Conservation (phyloP, 1,284 basidiomycete genomes). For the Bjerkandera adusta region DNA sequence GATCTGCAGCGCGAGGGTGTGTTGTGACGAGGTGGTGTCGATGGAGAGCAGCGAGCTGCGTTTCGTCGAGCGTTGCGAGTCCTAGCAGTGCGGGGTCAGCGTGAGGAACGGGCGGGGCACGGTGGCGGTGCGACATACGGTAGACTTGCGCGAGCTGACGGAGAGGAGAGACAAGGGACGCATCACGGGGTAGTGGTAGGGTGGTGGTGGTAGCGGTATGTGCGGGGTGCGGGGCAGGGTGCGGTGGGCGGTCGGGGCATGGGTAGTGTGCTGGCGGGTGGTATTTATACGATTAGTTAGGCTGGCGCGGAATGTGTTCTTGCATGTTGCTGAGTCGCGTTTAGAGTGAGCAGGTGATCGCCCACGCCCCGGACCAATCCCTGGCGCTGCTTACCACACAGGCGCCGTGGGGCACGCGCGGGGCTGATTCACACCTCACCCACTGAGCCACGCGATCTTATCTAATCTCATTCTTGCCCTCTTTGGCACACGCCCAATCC, state of each 20-base stretch:
- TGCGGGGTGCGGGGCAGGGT: too few species aligned
- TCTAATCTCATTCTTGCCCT: too few species aligned
- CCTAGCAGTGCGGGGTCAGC: not conserved
- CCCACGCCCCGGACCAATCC: too few species aligned
- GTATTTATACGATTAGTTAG: not conserved
- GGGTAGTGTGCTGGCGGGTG: not conserved
- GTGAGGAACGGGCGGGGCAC: not conserved
- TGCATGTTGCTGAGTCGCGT: too few species aligned
- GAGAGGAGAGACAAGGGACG: slow-evolving; percentile 8
- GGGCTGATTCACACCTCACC: too few species aligned
- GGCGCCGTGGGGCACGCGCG: too few species aligned
- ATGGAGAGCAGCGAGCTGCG: slow-evolving; percentile 8
- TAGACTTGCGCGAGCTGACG: not conserved
- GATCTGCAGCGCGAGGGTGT: not conserved
- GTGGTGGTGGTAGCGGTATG: too few species aligned
- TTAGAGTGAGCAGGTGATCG: too few species aligned
- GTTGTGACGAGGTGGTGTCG: not conserved
- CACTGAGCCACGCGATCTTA: too few species aligned
- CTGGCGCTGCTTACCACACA: too few species aligned
- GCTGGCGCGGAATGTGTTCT: not conserved
- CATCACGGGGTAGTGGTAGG: too few species aligned
- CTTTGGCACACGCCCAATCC: too few species aligned
- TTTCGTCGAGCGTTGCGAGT: slow-evolving; percentile 1
- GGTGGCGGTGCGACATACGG: not conserved
- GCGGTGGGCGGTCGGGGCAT: slow-evolving; percentile 1